phyloP scores from a whole-genome alignment of 345 rosid species.

The Rubroshorea leprosula region DNA sequence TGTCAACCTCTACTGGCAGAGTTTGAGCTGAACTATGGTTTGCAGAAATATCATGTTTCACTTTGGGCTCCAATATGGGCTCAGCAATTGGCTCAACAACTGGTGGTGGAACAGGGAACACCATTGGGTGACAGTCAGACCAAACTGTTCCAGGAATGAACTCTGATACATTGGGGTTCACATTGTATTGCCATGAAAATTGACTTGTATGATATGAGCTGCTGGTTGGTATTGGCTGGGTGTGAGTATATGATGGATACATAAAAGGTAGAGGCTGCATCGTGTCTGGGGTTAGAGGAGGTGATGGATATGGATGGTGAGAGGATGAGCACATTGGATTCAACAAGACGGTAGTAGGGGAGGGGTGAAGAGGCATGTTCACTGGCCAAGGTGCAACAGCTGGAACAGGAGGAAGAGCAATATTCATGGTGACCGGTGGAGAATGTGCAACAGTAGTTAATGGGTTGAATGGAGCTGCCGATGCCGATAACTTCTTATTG shows the following conservation, averaged over 20 bases:
- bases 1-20: constrained; percentile 51
- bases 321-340: constrained; percentile 49
- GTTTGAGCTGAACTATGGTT: constrained; percentile 26
- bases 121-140: constrained; percentile 64
- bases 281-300: constrained; percentile 84
- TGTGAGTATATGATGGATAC: constrained; percentile 69
- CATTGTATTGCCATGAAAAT: constrained; percentile 81
- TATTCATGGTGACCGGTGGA: constrained; percentile 54
- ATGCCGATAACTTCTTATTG: constrained; percentile 84
- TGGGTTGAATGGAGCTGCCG: constrained; percentile 94
- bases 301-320: constrained; percentile 68
- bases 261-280: constrained; percentile 78
- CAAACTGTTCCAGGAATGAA: constrained; percentile 69
- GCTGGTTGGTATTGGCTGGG: constrained; percentile 59
- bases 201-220: constrained; percentile 73
- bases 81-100: constrained; percentile 59
- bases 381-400: constrained; percentile 74
- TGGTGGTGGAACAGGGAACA: constrained; percentile 57
- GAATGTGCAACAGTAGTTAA: constrained; percentile 54
- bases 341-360: constrained; percentile 44
- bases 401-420: constrained; percentile 48
- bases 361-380: constrained; percentile 78
- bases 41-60: constrained; percentile 26
- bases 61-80: constrained; percentile 38
- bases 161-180: constrained; percentile 50